Percentiles rank a stretch among this genome's conserved stretches.
phyloP scores from a whole-genome alignment of 257 asterid species.

The Scutellaria minor region DNA sequence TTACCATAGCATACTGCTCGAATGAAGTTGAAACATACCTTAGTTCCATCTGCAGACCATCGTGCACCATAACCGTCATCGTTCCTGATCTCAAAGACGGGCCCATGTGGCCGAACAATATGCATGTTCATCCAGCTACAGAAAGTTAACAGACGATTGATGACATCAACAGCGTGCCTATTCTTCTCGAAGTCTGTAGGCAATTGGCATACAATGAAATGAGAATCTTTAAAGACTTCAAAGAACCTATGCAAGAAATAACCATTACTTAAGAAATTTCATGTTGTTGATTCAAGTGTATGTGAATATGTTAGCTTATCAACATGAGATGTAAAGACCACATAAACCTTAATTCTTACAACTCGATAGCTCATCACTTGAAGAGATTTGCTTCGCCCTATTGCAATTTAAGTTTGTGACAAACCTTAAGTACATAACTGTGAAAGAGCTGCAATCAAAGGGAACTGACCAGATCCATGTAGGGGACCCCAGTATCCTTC shows the following conservation, averaged over 20 bases:
- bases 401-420: neutral
- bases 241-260: neutral
- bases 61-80: slow-evolving; percentile 79
- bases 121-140: slow-evolving; percentile 82
- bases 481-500: slow-evolving; percentile 72
- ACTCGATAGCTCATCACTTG: neutral
- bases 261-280: neutral
- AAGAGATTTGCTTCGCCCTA: neutral
- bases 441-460: slow-evolving; percentile 27
- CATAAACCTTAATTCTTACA: neutral
- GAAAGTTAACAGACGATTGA: slow-evolving; percentile 47
- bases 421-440: neutral
- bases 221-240: neutral
- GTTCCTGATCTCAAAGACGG: slow-evolving; percentile 68
- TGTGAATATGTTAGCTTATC: too few relatives aligned
- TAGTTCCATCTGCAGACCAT: slow-evolving; percentile 83
- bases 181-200: slow-evolving; percentile 68
- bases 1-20: neutral
- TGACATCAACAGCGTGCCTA: slow-evolving; percentile 50
- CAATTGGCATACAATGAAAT: slow-evolving; percentile 32
- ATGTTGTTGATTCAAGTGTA: too few relatives aligned
- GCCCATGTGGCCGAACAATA: slow-evolving; percentile 70
- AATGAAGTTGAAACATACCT: slow-evolving; percentile 43
- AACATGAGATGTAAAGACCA: neutral
- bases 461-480: slow-evolving; percentile 72